Percentiles rank a stretch among this genome's conserved stretches.
Conservation (phyloP, 306 rosid genomes). For the Acmispon strigosus region DNA sequence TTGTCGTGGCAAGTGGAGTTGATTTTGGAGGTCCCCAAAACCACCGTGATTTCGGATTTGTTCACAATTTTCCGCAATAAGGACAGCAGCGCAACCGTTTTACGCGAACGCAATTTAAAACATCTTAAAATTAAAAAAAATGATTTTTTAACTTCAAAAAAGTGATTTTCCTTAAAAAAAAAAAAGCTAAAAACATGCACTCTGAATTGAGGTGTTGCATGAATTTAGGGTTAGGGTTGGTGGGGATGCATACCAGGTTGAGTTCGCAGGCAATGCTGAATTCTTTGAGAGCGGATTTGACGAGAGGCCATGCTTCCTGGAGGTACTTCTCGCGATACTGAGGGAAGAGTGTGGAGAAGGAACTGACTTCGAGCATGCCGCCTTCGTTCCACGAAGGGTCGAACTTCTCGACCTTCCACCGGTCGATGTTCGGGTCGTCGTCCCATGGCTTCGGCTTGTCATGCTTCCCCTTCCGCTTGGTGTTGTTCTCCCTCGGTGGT, state of each 20-base stretch:
- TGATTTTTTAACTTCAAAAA: too few relatives aligned
- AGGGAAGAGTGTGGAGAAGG: constrained; percentile 92
- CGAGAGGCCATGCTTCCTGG: constrained; percentile 67
- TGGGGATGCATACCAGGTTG: constrained; percentile 41
- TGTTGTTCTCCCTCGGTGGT: neutral
- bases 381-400: constrained; percentile 86
- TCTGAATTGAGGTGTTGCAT: too few relatives aligned
- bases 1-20: too few relatives aligned
- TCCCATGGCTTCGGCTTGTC: constrained; percentile 99
- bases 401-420: constrained; percentile 69
- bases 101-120: too few relatives aligned
- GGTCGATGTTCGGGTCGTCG: constrained; percentile 85
- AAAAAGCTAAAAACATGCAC: too few relatives aligned
- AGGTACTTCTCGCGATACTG: constrained; percentile 71
- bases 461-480: constrained; percentile 67
- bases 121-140: too few relatives aligned
- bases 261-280: constrained; percentile 53
- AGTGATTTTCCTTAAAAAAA: too few relatives aligned
- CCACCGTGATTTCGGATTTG: too few relatives aligned
- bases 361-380: constrained; percentile 81
- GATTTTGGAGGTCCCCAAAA: too few relatives aligned
- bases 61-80: too few relatives aligned
- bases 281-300: constrained; percentile 59
- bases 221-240: neutral
- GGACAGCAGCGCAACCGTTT: too few relatives aligned